Conservation (phyloP, 139 green algal species). For the Closterium sp. region DNA sequence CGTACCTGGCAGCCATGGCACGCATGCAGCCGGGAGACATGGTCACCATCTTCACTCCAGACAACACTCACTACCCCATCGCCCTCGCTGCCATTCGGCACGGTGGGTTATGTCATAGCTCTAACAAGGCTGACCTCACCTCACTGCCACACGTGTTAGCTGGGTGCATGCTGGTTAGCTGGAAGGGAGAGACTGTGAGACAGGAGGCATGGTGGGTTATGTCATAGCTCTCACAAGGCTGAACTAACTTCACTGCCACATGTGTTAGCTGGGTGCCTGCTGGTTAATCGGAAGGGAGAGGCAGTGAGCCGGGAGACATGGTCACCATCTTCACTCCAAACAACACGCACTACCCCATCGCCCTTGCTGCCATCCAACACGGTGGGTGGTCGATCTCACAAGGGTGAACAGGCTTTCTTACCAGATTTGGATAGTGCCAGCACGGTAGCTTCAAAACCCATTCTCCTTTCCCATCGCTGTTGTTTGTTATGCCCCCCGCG, state of each 20-base stretch:
- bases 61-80: conserved; percentile 62
- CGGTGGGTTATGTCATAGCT: background rate
- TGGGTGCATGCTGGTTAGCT: too few species aligned
- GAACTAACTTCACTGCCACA: too few species aligned
- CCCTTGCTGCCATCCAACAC: conserved; percentile 42
- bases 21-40: conserved; percentile 48
- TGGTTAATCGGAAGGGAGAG: too few species aligned
- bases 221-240: too few species aligned
- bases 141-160: too few species aligned
- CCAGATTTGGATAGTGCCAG: too few species aligned
- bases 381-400: background rate
- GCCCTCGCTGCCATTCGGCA: conserved; percentile 3
- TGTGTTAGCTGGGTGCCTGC: too few species aligned
- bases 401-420: background rate
- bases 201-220: conserved; percentile 49
- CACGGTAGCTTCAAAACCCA: too few species aligned
- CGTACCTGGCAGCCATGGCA: conserved; percentile 29
- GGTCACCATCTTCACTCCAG: conserved; percentile 66
- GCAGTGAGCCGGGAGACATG: conserved; percentile 54
- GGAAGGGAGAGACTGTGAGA: too few species aligned
- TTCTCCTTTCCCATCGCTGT: too few species aligned
- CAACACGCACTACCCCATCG: conserved; percentile 60
- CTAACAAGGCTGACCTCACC: too few species aligned
- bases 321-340: conserved; percentile 68
- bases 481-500: too few species aligned